Base-by-base conservation (phyloP, 371 early-diverging fungal species). In the Mucor lusitanicus region DNA sequence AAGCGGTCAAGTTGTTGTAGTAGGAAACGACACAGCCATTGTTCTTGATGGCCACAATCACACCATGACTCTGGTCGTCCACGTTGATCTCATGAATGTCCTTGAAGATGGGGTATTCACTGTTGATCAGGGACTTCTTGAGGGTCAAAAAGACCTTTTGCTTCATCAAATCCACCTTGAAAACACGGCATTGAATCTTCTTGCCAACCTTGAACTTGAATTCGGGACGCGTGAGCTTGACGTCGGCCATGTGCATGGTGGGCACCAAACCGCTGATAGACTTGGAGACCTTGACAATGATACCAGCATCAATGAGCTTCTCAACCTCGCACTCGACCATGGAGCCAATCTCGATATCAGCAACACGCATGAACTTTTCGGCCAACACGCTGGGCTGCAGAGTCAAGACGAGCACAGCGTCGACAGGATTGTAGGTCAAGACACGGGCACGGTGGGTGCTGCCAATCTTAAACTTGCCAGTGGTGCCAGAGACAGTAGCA, bases 101-200 rank as follows among this genome's bases (percentile, higher is more conserved):
- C 3, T 77, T 73, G 59, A 97, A 79, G 17, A 88, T 71, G 5
- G 93, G 90, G 25, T 89, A 77, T 63, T 86, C 87, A 46, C 87
- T 87, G 60, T 90, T 85, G 58, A 97, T 79, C n/a, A 97, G 74
- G 12, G 88, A 82, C 65, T 91, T 92, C 73, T 94, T 95, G 65
- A 90, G 76, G 2, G 97, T 95, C 56, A 97, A 69, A 15, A 75
- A 63, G 25, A 97, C 74, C 46, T 82, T 83, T 63, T 81, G 77
- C 39, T 85, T 81, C 4, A 68, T 79, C 0, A 71, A 30, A 63
- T 93, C 84, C 9, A 85, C 78, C 11, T 79, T 76, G 19, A 94
- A 77, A 7, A 97, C 95, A 59, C 92, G 88, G 74, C 87, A 89
- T 67, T 84, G 85, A 37, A 94, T 69, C 32, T 73, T 73, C 63